Percentiles rank a stretch among this genome's conserved stretches.
Conservation (phyloP, 805 yeast species). For the Wickerhamomyces bisporus region DNA sequence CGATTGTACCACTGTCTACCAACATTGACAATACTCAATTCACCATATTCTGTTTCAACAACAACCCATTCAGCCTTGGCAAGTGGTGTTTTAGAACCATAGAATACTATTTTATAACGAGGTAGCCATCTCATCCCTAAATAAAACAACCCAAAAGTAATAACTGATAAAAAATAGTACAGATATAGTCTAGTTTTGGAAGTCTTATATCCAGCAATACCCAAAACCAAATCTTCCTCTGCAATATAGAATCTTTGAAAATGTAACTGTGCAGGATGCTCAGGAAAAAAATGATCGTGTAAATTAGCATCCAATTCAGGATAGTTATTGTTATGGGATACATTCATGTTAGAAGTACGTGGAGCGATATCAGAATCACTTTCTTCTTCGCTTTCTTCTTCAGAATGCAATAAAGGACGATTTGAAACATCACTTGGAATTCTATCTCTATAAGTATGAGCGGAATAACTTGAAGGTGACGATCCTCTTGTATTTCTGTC, state of each 20-base stretch:
- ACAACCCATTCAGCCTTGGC: constrained; percentile 91
- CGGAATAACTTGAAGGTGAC: constrained; percentile 30
- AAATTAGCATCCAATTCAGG: constrained; percentile 25
- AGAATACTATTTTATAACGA: constrained; percentile 56
- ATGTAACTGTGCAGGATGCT: constrained; percentile 37
- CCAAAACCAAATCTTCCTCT: constrained; percentile 92
- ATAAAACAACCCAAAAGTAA: constrained; percentile 69
- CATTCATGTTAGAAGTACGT: constrained; percentile 18
- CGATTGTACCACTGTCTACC: constrained; percentile 60
- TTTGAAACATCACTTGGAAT: constrained; percentile 30
- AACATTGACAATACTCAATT: constrained; percentile 57
- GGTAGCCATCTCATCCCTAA: constrained; percentile 85
- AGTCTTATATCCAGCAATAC: constrained; percentile 83
- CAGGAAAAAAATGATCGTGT: constrained; percentile 41
- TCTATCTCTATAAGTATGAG: constrained; percentile 32
- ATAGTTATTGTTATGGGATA: constrained; percentile 14
- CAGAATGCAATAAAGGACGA: constrained; percentile 25
- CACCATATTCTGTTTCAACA: constrained; percentile 91
- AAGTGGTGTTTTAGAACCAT: constrained; percentile 62
- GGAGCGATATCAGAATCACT: constrained; percentile 26
- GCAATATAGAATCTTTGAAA: constrained; percentile 87
- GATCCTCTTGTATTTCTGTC: constrained; percentile 17
- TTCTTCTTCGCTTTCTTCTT: constrained; percentile 26
- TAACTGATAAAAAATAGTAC: constrained; percentile 50
- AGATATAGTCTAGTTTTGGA: constrained; percentile 38